phyloP scores from a whole-genome alignment of 2,329 filamentous ascomycete species.

The Aureobasidium subglaciale region DNA sequence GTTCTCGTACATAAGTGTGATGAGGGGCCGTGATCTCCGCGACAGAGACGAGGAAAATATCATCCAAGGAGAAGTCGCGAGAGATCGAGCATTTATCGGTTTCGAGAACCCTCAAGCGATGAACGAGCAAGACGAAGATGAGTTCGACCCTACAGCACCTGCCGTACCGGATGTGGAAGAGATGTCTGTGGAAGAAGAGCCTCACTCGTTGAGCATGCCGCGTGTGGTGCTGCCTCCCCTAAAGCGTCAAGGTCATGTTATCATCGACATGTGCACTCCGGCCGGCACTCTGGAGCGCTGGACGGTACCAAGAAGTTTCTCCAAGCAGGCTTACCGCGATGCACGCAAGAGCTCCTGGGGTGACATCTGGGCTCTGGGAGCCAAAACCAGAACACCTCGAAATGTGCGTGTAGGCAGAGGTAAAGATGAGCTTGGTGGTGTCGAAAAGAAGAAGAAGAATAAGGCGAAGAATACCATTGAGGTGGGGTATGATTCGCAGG shows the following conservation, averaged over 20 bases:
- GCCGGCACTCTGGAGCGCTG: slow-evolving; percentile 81
- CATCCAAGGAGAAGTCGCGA: slow-evolving; percentile 49
- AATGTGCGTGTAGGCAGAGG: slow-evolving; percentile 52
- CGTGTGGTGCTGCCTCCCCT: slow-evolving; percentile 71
- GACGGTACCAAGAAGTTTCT: slow-evolving; percentile 79
- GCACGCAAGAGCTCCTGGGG: slow-evolving; percentile 88
- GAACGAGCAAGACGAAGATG: not conserved
- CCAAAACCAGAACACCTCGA: slow-evolving; percentile 69
- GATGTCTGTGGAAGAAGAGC: slow-evolving; percentile 3
- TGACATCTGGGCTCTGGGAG: slow-evolving; percentile 90
- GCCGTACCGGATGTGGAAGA: slow-evolving; percentile 14
- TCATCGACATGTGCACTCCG: slow-evolving; percentile 84
- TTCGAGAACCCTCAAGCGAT: slow-evolving; percentile 47
- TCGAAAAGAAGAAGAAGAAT: slow-evolving; percentile 19
- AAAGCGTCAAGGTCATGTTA: slow-evolving; percentile 82
- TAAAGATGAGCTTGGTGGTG: slow-evolving; percentile 17
- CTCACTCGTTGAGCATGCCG: slow-evolving; percentile 60
- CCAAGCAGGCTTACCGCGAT: slow-evolving; percentile 78
- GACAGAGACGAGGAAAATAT: slow-evolving; percentile 26
- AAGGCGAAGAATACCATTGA: slow-evolving; percentile 34
- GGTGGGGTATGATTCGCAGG: slow-evolving; percentile 24
- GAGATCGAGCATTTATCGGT: slow-evolving; percentile 63
- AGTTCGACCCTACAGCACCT: slow-evolving; percentile 17
- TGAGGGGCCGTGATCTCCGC: slow-evolving; percentile 62
- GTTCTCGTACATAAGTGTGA: slow-evolving; percentile 83